Evolutionary conservation across 1,284 basidiomycete genomes (phyloP), one percentile per base, ranked within the genome.

Genomic region (Moniliophthora roreri): DNA sequence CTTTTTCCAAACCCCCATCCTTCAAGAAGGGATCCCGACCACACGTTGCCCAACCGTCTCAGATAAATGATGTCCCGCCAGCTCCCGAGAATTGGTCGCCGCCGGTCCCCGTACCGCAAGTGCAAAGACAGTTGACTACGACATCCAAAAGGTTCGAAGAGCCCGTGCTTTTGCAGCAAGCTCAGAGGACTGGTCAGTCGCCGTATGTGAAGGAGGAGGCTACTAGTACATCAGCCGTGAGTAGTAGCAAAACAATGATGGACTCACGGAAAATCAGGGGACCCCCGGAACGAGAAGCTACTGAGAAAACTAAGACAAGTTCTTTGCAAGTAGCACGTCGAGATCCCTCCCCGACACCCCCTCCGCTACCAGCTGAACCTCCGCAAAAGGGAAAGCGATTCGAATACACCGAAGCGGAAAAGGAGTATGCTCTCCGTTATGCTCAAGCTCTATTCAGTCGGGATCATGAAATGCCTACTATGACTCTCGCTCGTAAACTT

Each of bases 391-490:
- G 20, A 13, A 50, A 48, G 11, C 35, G 57, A 8, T 65, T 56
- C 45, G 56, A 36, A 24, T 70, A 66, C 39, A 55, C 67, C 5
- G 26, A 53, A n/a, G 49, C 48, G 21, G 68, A 70, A 53, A 60
- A 63, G 48, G 60, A 65, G 37, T 73, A 71, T 55, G 56, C 70
- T 35, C 52, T 64, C 8, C 63, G 50, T 16, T 67, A 66, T 52
- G 56, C 55, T 7, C 59, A 63, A 56, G 26, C 65, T 9, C 57
- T 77, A 18, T 55, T 79, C 41, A 63, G 64, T 41, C 66, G 67
- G 40, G 72, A 82, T 57, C 69, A 74, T 34, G 60, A 62, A 18
- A 68, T 71, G 52, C 64, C 71, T 24, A 58, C 60, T 9, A 58
- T 47, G 1, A 58, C 60, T 0, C 62, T 81, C 28, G 57, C 66